Base-by-base conservation (phyloP, 1,284 basidiomycete species). In the Papiliotrema fonsecae region DNA sequence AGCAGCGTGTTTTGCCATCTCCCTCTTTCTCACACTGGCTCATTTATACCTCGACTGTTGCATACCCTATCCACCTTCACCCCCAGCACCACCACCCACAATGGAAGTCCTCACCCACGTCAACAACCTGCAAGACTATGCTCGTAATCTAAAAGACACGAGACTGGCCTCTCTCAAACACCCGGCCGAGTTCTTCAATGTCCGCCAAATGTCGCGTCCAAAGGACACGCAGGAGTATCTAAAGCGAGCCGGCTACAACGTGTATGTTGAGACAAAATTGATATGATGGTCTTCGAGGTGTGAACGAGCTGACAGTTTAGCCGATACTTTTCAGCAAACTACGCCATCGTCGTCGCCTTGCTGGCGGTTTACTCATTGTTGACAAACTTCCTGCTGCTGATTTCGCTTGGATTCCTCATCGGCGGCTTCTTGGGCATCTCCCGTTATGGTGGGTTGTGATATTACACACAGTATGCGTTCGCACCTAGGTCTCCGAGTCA, bases 371-470 rank as follows among this genome's bases (percentile, higher is more conserved):
- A 97, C 72, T 88, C 92, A 16, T 72, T 97, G 36, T 72, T 97
- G 62, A 90, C 86, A 54, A 92, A 88, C 74, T 81, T 81, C 6
- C 71, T 83, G 34, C 83, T 98, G 39, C 80, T 97, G 55, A 77
- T 94, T 62, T 83, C 93, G 4, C 77, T 97, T 54, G 80, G 77
- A 31, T 92, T 97, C 79, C 83, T 98, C 60, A 83, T 92, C 56
- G 88, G 89, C 41, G 94, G 94, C 2, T 97, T 97, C 76, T 74
- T 83, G 28, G 82, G 82, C 38, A 94, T 97, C 77, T 93, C 91
- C 76, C 84, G 80, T 65, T 97, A 87, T 60, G 90, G 89, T 92
- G 56, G 65, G 87, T 76, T 4, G 7, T 26, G 38, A n/a, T 30
- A 16, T 38, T 28, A 28, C 19, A n/a, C n/a, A n/a, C n/a, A n/a